Evolutionary conservation across 2,329 filamentous ascomycete species (phyloP).

Genomic region (Myotisia sp.): DNA sequence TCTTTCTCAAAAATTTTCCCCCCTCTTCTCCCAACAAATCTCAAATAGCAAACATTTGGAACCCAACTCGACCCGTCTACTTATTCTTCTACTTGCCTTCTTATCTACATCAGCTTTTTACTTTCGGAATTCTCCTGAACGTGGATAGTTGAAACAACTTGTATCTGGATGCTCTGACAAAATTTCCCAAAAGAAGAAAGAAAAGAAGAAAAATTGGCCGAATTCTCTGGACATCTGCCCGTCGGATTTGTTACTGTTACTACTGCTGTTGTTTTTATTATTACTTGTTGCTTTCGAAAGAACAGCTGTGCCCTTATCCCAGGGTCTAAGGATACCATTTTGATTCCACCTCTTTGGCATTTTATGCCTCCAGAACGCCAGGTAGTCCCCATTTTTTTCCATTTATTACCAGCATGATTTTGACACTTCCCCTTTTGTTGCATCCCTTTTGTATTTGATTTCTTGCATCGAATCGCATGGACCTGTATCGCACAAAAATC

Average conservation of each 20-base stretch:
- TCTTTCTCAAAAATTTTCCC: slow-evolving; percentile 6
- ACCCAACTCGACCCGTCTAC: slow-evolving; percentile 2
- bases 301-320: slow-evolving; percentile 1
- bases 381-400: slow-evolving; percentile 30
- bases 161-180: too few species aligned
- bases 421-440: slow-evolving; percentile 10
- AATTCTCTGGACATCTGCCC: slow-evolving; percentile 10
- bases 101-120: slow-evolving; percentile 1
- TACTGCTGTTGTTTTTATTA: too few species aligned
- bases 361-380: slow-evolving; percentile 18
- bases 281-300: slow-evolving; percentile 7
- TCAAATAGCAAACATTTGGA: slow-evolving; percentile 4
- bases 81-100: background rate
- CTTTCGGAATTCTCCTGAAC: slow-evolving; percentile 2
- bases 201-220: slow-evolving; percentile 7
- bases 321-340: slow-evolving; percentile 12
- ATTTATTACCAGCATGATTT: slow-evolving; percentile 15
- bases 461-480: slow-evolving; percentile 4
- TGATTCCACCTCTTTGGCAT: slow-evolving; percentile 18
- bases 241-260: slow-evolving; percentile 11
- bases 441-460: slow-evolving; percentile 7
- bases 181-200: too few species aligned
- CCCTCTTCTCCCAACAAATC: background rate
- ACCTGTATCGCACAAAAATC: slow-evolving; percentile 14
- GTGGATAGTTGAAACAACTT: slow-evolving; percentile 7